Evolutionary conservation across 345 rosid genomes (phyloP), one percentile per base, ranked within the genome.

Genomic region (Reutealis trisperma): DNA sequence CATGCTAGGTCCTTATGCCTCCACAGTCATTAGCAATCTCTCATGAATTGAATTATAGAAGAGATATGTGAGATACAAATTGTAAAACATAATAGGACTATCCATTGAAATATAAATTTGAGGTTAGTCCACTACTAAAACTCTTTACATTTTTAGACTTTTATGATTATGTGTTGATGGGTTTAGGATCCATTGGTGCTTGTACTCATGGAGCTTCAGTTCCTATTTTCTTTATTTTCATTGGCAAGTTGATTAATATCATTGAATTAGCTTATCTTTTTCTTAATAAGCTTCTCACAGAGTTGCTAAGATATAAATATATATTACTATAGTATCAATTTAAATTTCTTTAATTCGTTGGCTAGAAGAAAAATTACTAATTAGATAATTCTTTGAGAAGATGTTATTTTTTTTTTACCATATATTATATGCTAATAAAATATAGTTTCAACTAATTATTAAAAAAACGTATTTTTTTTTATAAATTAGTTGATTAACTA

Each of bases 171-270:
- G 82, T 93, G 63, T 79, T 96, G 15, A 96, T 96, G 99, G 82
- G 75, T 13, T 34, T 93, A 18, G 99, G 99, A 68, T 96, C 99
- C n/a, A 72, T 96, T 18, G 97, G 95, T 21, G 99, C 97, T 16
- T 84, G 88, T 71, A 51, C 87, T 80, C 99, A 96, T 73, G 99
- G 99, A 2, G 96, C 90, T 74, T 96, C 99, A 0, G 98, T 96
- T 9, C 99, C 99, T 0, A 78, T 96, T 18, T 96, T 96, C 85
- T 96, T 96, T 87, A 91, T 93, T 67, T 96, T 86, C 87, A 93
- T 96, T 30, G 99, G 99, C 5, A 91, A 85, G 85, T 54, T 96
- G 75, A 96, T 96, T 18, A 87, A 93, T 61, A 66, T 93, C 34
- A 84, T 92, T 25, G 99, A 98, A 27, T 63, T 93, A 52, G 96